phyloP scores from a whole-genome alignment of 768 basidiomycete genomes.

The Boletus fagicola region DNA sequence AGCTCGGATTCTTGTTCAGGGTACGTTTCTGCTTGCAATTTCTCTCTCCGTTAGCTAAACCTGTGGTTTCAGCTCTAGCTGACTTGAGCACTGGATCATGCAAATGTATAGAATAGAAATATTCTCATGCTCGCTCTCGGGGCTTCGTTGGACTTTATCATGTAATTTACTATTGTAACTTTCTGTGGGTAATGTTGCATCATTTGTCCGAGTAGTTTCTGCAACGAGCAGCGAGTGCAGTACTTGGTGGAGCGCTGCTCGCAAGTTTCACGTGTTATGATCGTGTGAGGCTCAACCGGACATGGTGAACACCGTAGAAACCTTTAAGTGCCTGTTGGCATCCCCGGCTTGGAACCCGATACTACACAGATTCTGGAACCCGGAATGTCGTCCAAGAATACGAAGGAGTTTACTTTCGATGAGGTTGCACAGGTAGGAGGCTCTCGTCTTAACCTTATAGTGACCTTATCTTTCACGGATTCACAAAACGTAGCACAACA shows the following conservation, averaged over 20 bases:
- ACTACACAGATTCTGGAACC: background rate
- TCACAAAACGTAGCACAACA: conserved; percentile 66
- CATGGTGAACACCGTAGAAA: no score
- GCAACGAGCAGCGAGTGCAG: no score
- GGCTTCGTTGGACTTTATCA: background rate
- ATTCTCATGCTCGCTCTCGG: background rate
- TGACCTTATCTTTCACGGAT: background rate
- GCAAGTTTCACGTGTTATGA: background rate
- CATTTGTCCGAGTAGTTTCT: background rate
- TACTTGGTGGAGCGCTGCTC: no score
- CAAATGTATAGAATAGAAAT: background rate
- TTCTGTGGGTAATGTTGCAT: background rate
- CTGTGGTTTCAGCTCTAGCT: conserved; percentile 18
- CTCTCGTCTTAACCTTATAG: background rate
- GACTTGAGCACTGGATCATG: background rate
- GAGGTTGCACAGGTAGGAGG: conserved; percentile 67
- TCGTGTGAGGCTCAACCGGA: background rate
- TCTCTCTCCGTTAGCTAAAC: background rate
- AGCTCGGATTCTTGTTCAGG: conserved; percentile 49
- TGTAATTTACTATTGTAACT: background rate
- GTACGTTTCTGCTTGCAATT: conserved; percentile 29
- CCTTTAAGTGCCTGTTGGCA: background rate
- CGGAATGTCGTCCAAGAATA: conserved; percentile 21
- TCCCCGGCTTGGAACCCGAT: background rate
- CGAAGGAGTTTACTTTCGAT: conserved; percentile 45